Conservation (phyloP, 768 basidiomycete genomes). For the Auriscalpium orientale region DNA sequence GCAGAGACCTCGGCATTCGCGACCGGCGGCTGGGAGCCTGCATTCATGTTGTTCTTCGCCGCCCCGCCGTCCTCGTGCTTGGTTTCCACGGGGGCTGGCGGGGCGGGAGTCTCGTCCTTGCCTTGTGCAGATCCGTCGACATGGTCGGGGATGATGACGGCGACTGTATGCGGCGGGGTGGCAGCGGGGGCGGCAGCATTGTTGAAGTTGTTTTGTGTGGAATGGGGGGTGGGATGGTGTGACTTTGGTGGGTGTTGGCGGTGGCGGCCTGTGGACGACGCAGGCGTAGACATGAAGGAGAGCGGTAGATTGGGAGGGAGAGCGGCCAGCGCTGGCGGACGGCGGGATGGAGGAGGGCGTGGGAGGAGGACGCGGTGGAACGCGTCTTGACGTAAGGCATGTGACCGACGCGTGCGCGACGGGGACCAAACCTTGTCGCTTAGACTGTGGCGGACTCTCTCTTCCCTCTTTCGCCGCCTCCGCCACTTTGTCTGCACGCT, state of each 20-base stretch:
- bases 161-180: conserved; percentile 1
- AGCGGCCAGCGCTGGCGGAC: background rate
- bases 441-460: background rate
- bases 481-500: background rate
- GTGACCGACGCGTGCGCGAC: background rate
- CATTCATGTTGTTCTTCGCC: conserved; percentile 3
- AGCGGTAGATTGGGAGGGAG: background rate
- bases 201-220: conserved; percentile 1
- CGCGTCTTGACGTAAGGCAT: background rate
- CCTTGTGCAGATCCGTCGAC: too few species aligned
- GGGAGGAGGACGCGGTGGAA: background rate
- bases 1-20: conserved; percentile 28
- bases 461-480: background rate
- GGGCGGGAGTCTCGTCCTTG: too few species aligned
- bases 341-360: background rate
- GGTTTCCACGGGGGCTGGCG: background rate
- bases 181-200: background rate
- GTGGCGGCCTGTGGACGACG: background rate
- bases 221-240: conserved; percentile 2
- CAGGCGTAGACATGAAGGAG: background rate
- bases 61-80: background rate
- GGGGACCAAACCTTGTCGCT: background rate
- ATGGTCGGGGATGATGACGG: conserved; percentile 6
- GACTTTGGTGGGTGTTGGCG: background rate
- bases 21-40: conserved; percentile 4